These are phyloP conservation scores for Prunus armeniaca DNA, from an alignment of 306 rosid genomes.

Conservation along the genomic window DNA sequence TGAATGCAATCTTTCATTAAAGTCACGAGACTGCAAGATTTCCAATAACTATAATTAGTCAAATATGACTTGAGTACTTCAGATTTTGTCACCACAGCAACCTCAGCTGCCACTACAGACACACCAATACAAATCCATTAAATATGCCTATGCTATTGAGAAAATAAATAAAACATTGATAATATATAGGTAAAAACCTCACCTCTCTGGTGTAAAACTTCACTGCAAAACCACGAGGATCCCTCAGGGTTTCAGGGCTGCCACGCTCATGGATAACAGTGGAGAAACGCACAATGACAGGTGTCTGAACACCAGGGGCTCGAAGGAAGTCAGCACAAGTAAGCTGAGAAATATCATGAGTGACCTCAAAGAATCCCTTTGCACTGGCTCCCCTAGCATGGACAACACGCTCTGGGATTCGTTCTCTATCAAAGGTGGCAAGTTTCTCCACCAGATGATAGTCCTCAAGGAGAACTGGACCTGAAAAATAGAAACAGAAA, in stretches of 20 bases:
- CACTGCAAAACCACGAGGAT: constrained; percentile 86
- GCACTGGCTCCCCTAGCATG: constrained; percentile 99
- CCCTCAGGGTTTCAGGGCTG: constrained; percentile 93
- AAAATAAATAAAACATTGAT: neutral
- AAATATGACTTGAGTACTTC: neutral
- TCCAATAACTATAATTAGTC: neutral
- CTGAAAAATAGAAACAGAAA: constrained; percentile 35
- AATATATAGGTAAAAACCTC: constrained; percentile 1
- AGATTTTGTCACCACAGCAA: neutral
- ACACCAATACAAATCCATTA: neutral
- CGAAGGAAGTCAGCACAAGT: constrained; percentile 94
- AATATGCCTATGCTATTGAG: neutral
- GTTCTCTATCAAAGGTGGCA: constrained; percentile 81
- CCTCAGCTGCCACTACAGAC: neutral
- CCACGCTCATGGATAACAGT: constrained; percentile 98
- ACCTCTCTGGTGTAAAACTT: constrained; percentile 93
- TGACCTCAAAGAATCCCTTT: constrained; percentile 97
- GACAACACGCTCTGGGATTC: constrained; percentile 94
- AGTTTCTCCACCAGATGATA: constrained; percentile 92
- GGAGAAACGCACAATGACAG: constrained; percentile 88
- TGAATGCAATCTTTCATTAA: neutral
- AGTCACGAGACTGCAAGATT: neutral
- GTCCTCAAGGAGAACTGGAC: constrained; percentile 94
- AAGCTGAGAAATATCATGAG: constrained; percentile 82
- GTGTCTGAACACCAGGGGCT: constrained; percentile 95